Conservation (phyloP, 163 green algal genomes). For the Scenedesmus sp. region DNA sequence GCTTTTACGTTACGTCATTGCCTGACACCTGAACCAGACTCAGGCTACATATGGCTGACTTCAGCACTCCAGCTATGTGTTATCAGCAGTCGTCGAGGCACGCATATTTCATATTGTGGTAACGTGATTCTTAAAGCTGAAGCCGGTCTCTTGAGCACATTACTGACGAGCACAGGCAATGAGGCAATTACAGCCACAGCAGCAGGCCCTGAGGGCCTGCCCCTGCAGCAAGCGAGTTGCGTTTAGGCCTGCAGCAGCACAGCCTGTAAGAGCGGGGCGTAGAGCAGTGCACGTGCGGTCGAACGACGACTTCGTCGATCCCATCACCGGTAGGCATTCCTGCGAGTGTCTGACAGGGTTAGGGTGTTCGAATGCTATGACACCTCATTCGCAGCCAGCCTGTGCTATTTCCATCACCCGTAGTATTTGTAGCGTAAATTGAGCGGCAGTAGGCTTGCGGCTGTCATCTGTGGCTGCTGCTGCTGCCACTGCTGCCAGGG, state of each 20-base stretch:
- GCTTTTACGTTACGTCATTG: background rate
- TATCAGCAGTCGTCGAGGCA: background rate
- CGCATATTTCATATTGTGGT: background rate
- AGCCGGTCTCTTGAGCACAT: background rate
- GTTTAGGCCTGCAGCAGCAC: background rate
- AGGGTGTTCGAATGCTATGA: background rate
- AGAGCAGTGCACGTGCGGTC: background rate
- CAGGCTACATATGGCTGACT: background rate
- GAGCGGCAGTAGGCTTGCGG: background rate
- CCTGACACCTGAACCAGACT: background rate
- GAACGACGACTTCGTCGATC: background rate
- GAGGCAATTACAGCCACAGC: constrained; percentile 2
- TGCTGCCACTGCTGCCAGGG: background rate
- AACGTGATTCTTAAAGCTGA: background rate
- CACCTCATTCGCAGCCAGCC: background rate
- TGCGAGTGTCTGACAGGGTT: background rate
- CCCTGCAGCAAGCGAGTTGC: background rate
- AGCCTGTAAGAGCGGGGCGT: background rate
- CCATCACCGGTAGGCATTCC: background rate
- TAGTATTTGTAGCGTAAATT: background rate
- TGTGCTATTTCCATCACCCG: background rate
- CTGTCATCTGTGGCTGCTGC: background rate
- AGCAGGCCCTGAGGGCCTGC: background rate
- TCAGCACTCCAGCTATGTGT: background rate
- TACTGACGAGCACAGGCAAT: background rate